Base-by-base conservation (phyloP, 768 basidiomycete species). In the Ramaria rubella region DNA sequence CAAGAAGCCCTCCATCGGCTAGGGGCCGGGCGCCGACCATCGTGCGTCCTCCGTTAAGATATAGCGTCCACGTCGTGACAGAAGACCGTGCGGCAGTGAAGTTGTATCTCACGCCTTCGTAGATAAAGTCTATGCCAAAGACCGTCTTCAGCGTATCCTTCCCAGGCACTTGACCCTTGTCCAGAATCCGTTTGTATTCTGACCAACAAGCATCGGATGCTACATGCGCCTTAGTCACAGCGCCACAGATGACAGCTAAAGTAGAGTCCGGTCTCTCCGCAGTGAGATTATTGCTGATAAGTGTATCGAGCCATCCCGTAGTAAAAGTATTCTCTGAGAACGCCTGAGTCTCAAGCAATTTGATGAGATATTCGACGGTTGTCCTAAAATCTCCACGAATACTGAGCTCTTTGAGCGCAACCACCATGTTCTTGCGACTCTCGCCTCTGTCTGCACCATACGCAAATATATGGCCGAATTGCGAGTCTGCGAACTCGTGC, bases 351-450 rank as follows among this genome's bases (percentile, higher is more conserved):
- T 98, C 94, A 59, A 99, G 79, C 44, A 98, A 81, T 71, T 94
- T 96, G 82, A 99, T 98, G 62, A 96, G 85, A 70, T 99, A 99
- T 71, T 99, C 96, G 65, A 98, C 96, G 0, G 96, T 99, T 14
- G 94, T 96, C 60, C 96, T 77, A 78, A 99, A 99, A 71, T 99
- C 96, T 57, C 96, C 96, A 63, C 96, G 92, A 69, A 99, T 99
- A 70, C 91, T 94, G 61, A 98, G 77, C 71, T 98, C 96, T 75
- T 98, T 98, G 64, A 99, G 75, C 2, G 96, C 96, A 62, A 99
- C 89, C 59, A 99, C 95, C 95, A 99, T 99, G 69, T 98, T 98
- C 78, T 99, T 99, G 65, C 96, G 73, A 64, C 89, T 90, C 72
- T 98, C 94, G 59, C 82, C 76, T 62, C 96, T 90, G 68, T 98